These are phyloP conservation scores for Chlorella sp. DNA, from an alignment of 139 green algal species.

Conservation along the genomic window DNA sequence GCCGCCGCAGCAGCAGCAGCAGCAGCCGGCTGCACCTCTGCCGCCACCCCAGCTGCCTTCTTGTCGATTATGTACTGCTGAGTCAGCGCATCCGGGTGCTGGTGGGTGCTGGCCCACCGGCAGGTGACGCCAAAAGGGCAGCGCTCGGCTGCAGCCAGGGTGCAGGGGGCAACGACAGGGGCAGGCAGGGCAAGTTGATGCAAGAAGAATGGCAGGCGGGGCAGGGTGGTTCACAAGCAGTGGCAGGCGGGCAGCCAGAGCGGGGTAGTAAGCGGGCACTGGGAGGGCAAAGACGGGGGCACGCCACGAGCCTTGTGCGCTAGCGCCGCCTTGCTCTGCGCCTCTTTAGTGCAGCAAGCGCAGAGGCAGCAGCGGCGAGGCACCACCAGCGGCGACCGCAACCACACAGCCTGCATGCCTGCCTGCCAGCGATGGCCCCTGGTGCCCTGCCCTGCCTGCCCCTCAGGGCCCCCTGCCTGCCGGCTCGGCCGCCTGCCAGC, in stretches of 20 bases:
- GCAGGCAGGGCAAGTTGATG: background rate
- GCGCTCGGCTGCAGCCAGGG: background rate
- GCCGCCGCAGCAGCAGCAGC: background rate
- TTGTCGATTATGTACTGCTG: slow-evolving; percentile 12
- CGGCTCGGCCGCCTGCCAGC: too few relatives aligned
- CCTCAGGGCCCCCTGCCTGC: too few relatives aligned
- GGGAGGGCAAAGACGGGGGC: too few relatives aligned
- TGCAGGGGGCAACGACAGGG: background rate
- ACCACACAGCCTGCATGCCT: too few relatives aligned
- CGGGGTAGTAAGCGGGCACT: too few relatives aligned
- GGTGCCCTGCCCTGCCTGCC: too few relatives aligned
- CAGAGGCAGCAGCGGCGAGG: too few relatives aligned
- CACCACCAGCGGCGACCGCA: background rate
- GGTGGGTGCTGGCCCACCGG: slow-evolving; percentile 70
- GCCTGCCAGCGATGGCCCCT: too few relatives aligned
- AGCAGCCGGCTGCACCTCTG: background rate
- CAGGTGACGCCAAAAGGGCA: slow-evolving; percentile 58
- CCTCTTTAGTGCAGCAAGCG: too few relatives aligned
- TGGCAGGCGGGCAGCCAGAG: too few relatives aligned
- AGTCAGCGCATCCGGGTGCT: slow-evolving; percentile 33
- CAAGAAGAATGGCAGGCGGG: background rate
- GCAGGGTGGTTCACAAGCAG: background rate
- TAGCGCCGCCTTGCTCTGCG: too few relatives aligned
- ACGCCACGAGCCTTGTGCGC: too few relatives aligned
- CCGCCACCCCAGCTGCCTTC: background rate